Conservation (phyloP, 176 grass and related monocot species). For the Oryza nivara region DNA sequence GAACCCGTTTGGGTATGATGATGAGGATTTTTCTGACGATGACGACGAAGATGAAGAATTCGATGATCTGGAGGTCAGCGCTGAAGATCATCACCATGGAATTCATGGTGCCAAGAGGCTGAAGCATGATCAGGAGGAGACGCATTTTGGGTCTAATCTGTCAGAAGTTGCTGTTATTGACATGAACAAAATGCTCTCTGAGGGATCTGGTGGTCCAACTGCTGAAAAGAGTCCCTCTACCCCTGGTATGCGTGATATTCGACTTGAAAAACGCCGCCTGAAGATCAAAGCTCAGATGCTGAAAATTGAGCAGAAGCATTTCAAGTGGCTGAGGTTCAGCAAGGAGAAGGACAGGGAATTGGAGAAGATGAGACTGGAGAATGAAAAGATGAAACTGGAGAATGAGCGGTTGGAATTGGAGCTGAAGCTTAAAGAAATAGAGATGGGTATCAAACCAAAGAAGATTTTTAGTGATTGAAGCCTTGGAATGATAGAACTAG, state of each 20-base stretch:
- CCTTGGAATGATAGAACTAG: conserved; percentile 43
- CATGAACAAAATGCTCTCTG: conserved; percentile 43
- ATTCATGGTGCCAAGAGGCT: conserved; percentile 32
- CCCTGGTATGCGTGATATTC: not conserved
- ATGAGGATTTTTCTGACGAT: conserved; percentile 54
- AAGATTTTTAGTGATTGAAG: conserved; percentile 33
- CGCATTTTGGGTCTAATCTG: conserved; percentile 41
- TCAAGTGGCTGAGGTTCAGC: conserved; percentile 69
- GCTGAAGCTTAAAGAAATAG: conserved; percentile 70
- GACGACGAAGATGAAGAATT: conserved; percentile 50
- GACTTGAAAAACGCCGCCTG: conserved; percentile 53
- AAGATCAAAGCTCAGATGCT: conserved; percentile 68
- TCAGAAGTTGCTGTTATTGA: conserved; percentile 46
- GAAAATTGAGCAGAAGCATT: conserved; percentile 62
- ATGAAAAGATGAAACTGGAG: conserved; percentile 79
- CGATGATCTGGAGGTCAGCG: conserved; percentile 39
- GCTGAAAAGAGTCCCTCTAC: conserved; percentile 34
- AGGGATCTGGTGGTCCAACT: conserved; percentile 29
- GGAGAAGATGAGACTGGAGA: conserved; percentile 70
- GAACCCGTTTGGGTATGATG: conserved; percentile 39
- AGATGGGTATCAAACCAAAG: conserved; percentile 56
- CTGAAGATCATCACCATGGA: conserved; percentile 27
- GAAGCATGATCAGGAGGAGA: conserved; percentile 39
- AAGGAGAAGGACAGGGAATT: conserved; percentile 78
- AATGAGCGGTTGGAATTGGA: conserved; percentile 78